Conservation (phyloP, 768 basidiomycete species). For the Tricholoma flavovirens region DNA sequence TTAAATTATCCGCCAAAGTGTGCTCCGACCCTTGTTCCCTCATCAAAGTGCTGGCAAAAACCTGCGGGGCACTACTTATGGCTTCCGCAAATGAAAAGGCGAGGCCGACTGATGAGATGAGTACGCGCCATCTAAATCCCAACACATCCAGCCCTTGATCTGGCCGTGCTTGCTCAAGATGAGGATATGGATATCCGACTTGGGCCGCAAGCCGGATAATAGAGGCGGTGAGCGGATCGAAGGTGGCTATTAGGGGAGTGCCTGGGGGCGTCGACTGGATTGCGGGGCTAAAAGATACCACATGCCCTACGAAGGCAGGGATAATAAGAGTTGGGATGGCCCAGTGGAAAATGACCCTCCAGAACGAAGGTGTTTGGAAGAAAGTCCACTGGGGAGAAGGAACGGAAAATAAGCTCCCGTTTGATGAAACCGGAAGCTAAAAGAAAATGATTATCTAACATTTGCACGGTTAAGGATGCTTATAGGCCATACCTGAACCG, state of each 20-base stretch:
- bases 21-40: constrained; percentile 19
- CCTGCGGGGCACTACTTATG: constrained; percentile 41
- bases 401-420: constrained; percentile 17
- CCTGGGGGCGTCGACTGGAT: constrained; percentile 4
- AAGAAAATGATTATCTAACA: background rate
- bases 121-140: constrained; percentile 49
- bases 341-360: constrained; percentile 57
- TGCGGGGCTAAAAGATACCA: constrained; percentile 59
- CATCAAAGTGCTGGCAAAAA: constrained; percentile 24
- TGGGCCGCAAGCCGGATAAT: constrained; percentile 61
- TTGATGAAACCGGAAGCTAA: background rate
- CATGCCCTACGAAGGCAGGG: constrained; percentile 49
- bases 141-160: constrained; percentile 43
- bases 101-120: constrained; percentile 48
- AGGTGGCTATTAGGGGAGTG: constrained; percentile 24
- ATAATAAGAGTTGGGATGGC: constrained; percentile 53
- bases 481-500: constrained; percentile 29
- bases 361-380: constrained; percentile 44
- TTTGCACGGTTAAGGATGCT: background rate
- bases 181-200: constrained; percentile 47
- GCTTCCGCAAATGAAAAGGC: constrained; percentile 70
- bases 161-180: background rate
- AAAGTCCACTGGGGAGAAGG: constrained; percentile 44
- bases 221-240: constrained; percentile 61
- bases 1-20: background rate